Evolutionary conservation across 257 asterid species (phyloP).

Genomic region (Fraxinus americana): DNA sequence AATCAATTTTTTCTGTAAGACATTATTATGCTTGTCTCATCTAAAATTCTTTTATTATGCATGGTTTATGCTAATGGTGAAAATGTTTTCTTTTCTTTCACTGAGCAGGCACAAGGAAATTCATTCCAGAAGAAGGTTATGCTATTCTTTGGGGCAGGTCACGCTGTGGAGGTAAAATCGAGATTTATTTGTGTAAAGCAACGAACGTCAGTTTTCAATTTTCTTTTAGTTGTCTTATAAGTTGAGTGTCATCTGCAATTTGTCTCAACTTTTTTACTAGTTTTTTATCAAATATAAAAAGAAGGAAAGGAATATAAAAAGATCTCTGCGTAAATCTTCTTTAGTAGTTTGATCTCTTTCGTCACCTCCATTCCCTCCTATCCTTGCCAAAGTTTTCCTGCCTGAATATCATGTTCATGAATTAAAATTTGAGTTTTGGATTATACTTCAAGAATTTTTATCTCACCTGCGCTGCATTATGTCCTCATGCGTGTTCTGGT

Average conservation of each 20-base stretch:
- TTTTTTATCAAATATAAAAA: background rate
- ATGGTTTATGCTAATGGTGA: constrained; percentile 8
- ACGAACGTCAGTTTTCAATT: background rate
- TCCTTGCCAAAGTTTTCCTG: background rate
- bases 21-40: background rate
- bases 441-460: background rate
- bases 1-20: background rate
- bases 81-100: constrained; percentile 10
- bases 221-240: constrained; percentile 7
- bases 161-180: constrained; percentile 65
- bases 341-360: background rate
- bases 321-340: background rate
- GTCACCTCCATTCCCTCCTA: background rate
- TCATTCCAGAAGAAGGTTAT: constrained; percentile 93
- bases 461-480: background rate
- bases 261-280: constrained; percentile 7
- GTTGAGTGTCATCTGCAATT: background rate
- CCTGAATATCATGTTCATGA: background rate
- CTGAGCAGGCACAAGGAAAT: constrained; percentile 79
- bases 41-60: background rate
- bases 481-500: background rate
- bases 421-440: background rate
- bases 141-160: constrained; percentile 78
- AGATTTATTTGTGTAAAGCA: background rate
- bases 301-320: background rate